Base-by-base conservation (phyloP, 495 filamentous ascomycete genomes). In the Paragyromitra xinjiangensis region DNA sequence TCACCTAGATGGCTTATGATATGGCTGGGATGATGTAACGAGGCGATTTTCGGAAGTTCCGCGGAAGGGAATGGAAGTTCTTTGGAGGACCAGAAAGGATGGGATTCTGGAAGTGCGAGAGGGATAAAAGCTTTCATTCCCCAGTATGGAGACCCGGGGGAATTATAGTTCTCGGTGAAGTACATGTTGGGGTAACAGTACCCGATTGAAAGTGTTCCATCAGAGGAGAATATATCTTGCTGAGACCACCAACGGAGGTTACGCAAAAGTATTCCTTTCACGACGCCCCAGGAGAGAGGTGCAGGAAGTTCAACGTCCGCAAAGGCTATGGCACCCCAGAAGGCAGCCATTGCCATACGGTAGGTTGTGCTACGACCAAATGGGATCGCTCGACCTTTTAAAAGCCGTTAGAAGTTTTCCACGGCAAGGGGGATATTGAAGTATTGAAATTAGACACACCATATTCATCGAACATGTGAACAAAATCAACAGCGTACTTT, bases 181-280 rank as follows among this genome's bases (percentile, higher is more conserved):
- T 91, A 93, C 88, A 91, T 92, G 81, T 93, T 94, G 6, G 91
- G 89, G 78, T 93, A 94, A 0, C 88, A 89, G 80, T 93, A 94
- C 69, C 92, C 92, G 53, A 94, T 90, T 14, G 89, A 92, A 59
- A 93, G 84, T 19, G 91, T 93, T 19, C 91, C 92, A 64, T 90
- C 90, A 3, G 88, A 85, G 64, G 88, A 89, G 87, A 92, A 93
- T 45, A 94, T 93, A 75, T 86, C 82, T 63, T 86, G 83, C 3
- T 85, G 83, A 9, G 88, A 88, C 92, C 92, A 94, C 91, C 91
- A 94, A 8, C 92, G 85, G 26, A 94, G 85, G 80, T 94, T 89
- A 34, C 92, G 87, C 42, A 94, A 83, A 26, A 93, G 85, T 9
- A 94, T 86, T 1, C 92, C 92, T 80, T 92, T 92, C 22, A 94